Conservation (phyloP, 2,329 filamentous ascomycete genomes). For the Trematosphaeria pertusa region DNA sequence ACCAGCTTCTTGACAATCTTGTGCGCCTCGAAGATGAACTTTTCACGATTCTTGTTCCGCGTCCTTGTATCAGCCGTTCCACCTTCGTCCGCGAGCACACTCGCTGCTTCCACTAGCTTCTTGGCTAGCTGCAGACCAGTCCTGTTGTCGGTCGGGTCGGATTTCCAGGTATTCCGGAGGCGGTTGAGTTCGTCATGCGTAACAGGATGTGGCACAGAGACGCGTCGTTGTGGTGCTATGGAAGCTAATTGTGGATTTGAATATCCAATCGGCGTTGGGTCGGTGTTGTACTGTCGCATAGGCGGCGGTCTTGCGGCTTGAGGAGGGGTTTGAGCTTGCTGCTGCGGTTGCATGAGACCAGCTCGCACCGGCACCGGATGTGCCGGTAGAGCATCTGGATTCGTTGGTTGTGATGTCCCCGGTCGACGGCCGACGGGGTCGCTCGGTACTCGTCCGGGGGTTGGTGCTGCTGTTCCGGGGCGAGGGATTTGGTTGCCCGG, state of each 20-base stretch:
- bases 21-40: slow-evolving; percentile 83
- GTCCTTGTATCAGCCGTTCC: slow-evolving; percentile 72
- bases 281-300: slow-evolving; percentile 59
- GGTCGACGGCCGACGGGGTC: slow-evolving; percentile 40
- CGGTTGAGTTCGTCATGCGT: slow-evolving; percentile 80
- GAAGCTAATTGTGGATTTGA: slow-evolving; percentile 27
- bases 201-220: slow-evolving; percentile 61
- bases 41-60: slow-evolving; percentile 73
- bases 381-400: slow-evolving; percentile 62
- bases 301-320: slow-evolving; percentile 55
- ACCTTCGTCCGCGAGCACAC: slow-evolving; percentile 78
- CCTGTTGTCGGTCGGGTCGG: slow-evolving; percentile 74
- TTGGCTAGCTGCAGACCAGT: slow-evolving; percentile 78
- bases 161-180: slow-evolving; percentile 72
- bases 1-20: slow-evolving; percentile 92
- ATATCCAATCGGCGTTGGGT: slow-evolving; percentile 48
- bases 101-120: slow-evolving; percentile 83
- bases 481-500: slow-evolving; percentile 33
- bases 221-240: slow-evolving; percentile 22
- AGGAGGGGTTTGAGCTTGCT: slow-evolving; percentile 33
- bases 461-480: slow-evolving; percentile 42
- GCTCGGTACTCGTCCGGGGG: slow-evolving; percentile 31
- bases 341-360: slow-evolving; percentile 52
- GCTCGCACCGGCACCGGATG: slow-evolving; percentile 64
- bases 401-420: slow-evolving; percentile 53